Evolutionary conservation across 2,329 filamentous ascomycete species (phyloP), one percentile per base, ranked within the genome.

Genomic region (Diaporthe vexans): DNA sequence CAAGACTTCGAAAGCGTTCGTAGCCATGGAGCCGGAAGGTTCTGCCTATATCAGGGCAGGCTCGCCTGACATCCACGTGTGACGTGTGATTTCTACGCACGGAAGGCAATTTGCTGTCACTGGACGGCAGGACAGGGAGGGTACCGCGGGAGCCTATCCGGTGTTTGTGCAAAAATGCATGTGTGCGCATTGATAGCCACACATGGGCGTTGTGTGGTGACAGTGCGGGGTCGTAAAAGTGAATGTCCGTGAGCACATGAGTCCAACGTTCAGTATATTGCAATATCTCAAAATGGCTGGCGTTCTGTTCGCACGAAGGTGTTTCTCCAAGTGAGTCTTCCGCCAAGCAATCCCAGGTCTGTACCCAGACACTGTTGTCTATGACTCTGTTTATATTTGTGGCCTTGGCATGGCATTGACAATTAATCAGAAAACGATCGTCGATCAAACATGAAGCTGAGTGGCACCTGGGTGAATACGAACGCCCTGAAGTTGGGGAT

Each of bases 141-240:
- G 9, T 21, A 24, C 11, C 10, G 10, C 35, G 26, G 35, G 26
- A 35, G 61, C 26, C n/a, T 35, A 65, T 29, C 10, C 17, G 19
- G 43, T 35, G 59, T 65, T 43, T 65, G 59, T 65, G 59, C 59
- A 37, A 51, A 65, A 51, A 43, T 65, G 59, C 35, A 51, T 37
- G 46, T 46, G 59, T 13, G 59, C 26, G 59, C 59, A 65, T 51
- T 65, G 59, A 65, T 65, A 33, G 19, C 43, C 26, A n/a, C 35
- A 13, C 35, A 37, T 37, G 9, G 35, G 35, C 10, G 33, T 24
- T 51, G 59, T 51, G 51, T 43, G 43, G 59, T 65, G 59, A 65
- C 40, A 51, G 33, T 65, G 59, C 59, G 59, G 40, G 59, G 40
- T 51, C 43, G 26, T 7, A 8, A 33, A 65, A 51, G 40, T n/a